Conservation (phyloP, 2,329 filamentous ascomycete species). For the Exophiala calicioides region DNA sequence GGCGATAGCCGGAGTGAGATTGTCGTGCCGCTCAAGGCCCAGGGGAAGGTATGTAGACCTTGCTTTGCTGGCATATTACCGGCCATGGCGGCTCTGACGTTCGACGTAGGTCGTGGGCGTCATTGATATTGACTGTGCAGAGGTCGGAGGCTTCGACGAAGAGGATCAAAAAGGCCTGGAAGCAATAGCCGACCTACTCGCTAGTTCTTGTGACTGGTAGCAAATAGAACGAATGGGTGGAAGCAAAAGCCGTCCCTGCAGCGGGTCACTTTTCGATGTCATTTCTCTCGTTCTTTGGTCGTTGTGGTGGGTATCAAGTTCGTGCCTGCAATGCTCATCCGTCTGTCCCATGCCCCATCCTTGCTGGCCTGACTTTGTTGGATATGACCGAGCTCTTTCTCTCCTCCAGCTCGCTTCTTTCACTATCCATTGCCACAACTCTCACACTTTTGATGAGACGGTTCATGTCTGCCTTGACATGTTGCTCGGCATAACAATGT, state of each 20-base stretch:
- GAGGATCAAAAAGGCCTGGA: constrained; percentile 47
- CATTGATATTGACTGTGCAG: constrained; percentile 51
- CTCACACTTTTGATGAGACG: constrained; percentile 31
- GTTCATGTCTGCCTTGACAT: background rate
- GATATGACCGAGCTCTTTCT: too few relatives aligned
- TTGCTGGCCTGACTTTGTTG: too few relatives aligned
- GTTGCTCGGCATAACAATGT: background rate
- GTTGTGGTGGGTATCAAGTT: too few relatives aligned
- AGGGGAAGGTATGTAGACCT: constrained; percentile 40
- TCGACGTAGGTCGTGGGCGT: constrained; percentile 47
- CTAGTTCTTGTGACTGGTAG: constrained; percentile 45
- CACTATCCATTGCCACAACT: too few relatives aligned
- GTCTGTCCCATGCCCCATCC: too few relatives aligned
- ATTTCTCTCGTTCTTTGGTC: too few relatives aligned
- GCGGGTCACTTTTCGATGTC: too few relatives aligned
- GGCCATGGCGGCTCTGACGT: background rate
- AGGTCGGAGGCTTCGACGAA: constrained; percentile 46
- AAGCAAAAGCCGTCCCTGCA: too few relatives aligned
- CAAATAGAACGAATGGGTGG: too few relatives aligned
- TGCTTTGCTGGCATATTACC: background rate
- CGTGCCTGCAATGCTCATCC: too few relatives aligned
- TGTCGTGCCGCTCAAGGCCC: constrained; percentile 49
- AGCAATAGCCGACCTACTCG: constrained; percentile 43
- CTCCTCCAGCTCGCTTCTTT: too few relatives aligned
- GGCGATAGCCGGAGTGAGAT: constrained; percentile 52